A percentile compares a stretch with the other conserved stretches of the same genome.
Conservation (phyloP, 108 stramenopile genomes). For the Schizochytrium sp. region DNA sequence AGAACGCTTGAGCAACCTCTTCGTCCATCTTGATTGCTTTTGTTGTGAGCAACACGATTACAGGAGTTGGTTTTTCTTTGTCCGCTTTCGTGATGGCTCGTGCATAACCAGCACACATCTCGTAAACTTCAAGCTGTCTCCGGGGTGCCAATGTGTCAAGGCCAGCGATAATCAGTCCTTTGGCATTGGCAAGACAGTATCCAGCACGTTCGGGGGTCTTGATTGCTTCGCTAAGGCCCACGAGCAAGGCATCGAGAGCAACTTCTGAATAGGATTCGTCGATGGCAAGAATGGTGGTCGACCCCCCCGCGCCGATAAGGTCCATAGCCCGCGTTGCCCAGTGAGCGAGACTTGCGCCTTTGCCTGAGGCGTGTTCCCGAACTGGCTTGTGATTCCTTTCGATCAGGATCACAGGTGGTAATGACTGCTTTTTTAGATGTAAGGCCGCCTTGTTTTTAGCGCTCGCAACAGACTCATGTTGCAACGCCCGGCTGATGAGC, state of each 20-base stretch:
- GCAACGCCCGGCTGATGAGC: not conserved
- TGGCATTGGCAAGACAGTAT: not conserved
- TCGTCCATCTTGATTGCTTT: not conserved
- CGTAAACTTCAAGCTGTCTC: not conserved
- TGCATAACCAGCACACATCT: not conserved
- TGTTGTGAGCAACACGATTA: not conserved
- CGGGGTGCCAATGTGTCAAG: not conserved
- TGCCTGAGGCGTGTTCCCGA: not conserved
- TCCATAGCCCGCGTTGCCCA: not conserved
- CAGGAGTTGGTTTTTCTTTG: not conserved
- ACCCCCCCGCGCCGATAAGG: not conserved
- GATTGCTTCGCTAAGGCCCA: not conserved
- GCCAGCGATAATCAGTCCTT: not conserved
- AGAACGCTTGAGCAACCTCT: not conserved
- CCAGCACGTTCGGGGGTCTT: not conserved
- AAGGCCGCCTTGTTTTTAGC: not conserved
- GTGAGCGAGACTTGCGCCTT: not conserved
- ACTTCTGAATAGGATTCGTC: slow-evolving; percentile 1
- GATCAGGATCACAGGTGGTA: not conserved
- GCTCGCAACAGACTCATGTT: not conserved
- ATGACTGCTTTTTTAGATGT: not conserved
- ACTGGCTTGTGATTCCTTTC: not conserved
- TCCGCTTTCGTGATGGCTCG: not conserved
- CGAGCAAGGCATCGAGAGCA: not conserved
- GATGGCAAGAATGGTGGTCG: not conserved